Evolutionary conservation across 768 basidiomycete genomes (phyloP).

Genomic region (Mycena alexandri): DNA sequence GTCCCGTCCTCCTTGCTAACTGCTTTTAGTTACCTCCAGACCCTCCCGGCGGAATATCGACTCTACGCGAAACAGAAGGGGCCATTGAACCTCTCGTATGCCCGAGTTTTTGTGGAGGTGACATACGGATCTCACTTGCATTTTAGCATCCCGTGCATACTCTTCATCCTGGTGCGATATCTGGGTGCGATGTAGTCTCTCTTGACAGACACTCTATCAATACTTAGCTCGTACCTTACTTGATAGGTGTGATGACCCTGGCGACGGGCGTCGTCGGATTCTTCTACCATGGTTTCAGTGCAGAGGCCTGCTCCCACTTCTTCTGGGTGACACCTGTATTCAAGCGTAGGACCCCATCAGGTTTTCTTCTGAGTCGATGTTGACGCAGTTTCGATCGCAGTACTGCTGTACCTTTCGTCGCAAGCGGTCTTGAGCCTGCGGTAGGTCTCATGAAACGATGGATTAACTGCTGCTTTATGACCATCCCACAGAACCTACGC

Average conservation of each 20-base stretch:
- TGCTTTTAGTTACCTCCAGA: conserved; percentile 17
- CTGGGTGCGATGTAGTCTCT: too few species aligned
- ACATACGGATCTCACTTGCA: neutral
- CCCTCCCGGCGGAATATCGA: conserved; percentile 26
- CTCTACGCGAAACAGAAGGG: conserved; percentile 28
- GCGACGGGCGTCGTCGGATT: conserved; percentile 29
- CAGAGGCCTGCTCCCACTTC: conserved; percentile 7
- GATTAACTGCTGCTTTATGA: too few species aligned
- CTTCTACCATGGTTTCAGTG: conserved; percentile 34
- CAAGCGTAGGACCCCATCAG: neutral
- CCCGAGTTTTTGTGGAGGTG: neutral
- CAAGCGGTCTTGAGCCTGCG: conserved; percentile 29
- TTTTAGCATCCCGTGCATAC: conserved; percentile 27
- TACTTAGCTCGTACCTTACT: too few species aligned
- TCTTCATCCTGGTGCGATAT: conserved; percentile 36
- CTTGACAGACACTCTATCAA: too few species aligned
- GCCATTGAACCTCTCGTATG: conserved; percentile 15
- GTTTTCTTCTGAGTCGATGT: neutral
- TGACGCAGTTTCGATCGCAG: neutral
- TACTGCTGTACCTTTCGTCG: conserved; percentile 25
- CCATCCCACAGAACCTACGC: conserved; percentile 22
- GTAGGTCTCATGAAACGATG: neutral
- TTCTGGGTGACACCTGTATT: conserved; percentile 31
- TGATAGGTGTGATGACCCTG: conserved; percentile 20
- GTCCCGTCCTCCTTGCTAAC: neutral